These are phyloP conservation scores for Fusarium falciforme DNA, from an alignment of 2,329 filamentous ascomycete species.

Conservation along the genomic window DNA sequence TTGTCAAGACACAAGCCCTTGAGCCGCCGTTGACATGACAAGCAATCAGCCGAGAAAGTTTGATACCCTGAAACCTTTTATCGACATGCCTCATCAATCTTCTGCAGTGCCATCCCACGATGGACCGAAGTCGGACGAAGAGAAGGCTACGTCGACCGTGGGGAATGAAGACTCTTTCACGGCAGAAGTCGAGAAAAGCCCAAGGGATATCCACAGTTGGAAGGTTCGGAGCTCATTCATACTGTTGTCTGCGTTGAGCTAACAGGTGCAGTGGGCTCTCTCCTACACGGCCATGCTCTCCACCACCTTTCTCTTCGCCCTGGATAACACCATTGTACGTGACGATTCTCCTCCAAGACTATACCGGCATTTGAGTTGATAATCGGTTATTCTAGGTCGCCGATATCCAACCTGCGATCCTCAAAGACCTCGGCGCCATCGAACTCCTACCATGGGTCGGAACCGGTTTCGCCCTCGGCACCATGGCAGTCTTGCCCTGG, in stretches of 20 bases:
- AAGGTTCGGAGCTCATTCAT: background rate
- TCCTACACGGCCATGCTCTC: background rate
- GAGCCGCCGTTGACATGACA: background rate
- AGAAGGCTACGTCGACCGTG: background rate
- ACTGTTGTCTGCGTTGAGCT: background rate
- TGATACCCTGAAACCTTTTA: background rate
- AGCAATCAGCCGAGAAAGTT: rapidly evolving
- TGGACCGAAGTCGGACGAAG: background rate
- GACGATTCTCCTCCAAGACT: background rate
- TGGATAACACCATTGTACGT: constrained; percentile 28
- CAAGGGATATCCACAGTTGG: constrained; percentile 6
- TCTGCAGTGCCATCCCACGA: rapidly evolving
- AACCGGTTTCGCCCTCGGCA: constrained; percentile 10
- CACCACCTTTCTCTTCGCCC: background rate
- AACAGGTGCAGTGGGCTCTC: background rate
- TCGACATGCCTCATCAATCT: background rate
- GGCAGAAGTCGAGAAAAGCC: background rate
- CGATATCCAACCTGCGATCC: constrained; percentile 27
- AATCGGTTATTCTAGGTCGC: background rate
- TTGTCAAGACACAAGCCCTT: background rate
- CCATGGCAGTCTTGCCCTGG: constrained; percentile 6
- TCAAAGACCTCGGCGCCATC: constrained; percentile 19
- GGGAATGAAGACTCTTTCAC: background rate
- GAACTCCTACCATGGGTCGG: constrained; percentile 29
- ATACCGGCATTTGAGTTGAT: background rate